Conservation (phyloP, 805 yeast genomes). For the Saccharomycopsis microspora region DNA sequence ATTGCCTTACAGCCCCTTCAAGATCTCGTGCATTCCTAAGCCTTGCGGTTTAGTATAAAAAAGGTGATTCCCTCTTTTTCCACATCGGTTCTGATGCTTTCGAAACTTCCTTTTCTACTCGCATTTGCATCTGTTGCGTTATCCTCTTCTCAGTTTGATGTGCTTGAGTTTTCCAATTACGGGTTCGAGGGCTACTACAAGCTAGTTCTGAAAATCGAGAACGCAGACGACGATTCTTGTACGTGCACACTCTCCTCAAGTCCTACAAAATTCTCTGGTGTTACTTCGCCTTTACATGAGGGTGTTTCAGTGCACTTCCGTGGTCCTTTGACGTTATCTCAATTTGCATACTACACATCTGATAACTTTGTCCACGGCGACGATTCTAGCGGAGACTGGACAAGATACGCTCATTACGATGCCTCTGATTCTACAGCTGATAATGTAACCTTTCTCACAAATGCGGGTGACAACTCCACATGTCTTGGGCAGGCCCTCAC, state of each 20-base stretch:
- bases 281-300: conserved; percentile 54
- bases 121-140: not conserved
- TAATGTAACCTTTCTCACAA: conserved; percentile 63
- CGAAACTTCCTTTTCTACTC: no score
- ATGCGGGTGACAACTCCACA: conserved; percentile 45
- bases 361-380: conserved; percentile 23
- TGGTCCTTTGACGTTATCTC: conserved; percentile 54
- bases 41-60: no score
- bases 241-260: conserved; percentile 30
- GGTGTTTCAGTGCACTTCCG: conserved; percentile 70
- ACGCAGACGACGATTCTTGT: conserved; percentile 33
- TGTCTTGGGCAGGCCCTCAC: conserved; percentile 63
- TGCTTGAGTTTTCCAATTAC: conserved; percentile 39
- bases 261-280: conserved; percentile 34
- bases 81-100: no score
- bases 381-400: conserved; percentile 43
- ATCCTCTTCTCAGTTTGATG: conserved; percentile 16
- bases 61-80: no score
- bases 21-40: no score
- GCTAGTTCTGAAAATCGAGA: conserved; percentile 33
- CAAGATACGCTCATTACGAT: conserved; percentile 61
- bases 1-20: no score
- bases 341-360: conserved; percentile 44
- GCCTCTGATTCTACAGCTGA: conserved; percentile 47
- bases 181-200: conserved; percentile 43